Evolutionary conservation across 352 stramenopile genomes (phyloP).

Genomic region (Phytophthora constricta): DNA sequence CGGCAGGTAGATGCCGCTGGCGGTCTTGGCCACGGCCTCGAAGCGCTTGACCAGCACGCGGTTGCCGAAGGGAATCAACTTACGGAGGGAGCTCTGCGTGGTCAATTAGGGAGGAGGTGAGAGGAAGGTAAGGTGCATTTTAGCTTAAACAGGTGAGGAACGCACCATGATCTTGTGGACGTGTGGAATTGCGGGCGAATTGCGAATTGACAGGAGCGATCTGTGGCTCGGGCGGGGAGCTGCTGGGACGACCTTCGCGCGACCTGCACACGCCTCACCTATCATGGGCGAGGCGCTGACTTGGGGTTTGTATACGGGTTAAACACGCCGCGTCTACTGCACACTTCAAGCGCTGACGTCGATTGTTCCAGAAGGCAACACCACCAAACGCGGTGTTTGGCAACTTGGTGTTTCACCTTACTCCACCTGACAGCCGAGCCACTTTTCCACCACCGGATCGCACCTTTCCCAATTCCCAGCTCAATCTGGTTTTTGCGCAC

Average conservation of each 20-base stretch:
- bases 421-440: conserved; percentile 28
- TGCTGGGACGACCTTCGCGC: too few species aligned
- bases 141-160: too few species aligned
- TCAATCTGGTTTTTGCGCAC: conserved; percentile 16
- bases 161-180: conserved; percentile 26
- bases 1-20: conserved; percentile 95
- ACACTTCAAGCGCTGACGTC: conserved; percentile 19
- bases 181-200: conserved; percentile 32
- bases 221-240: too few species aligned
- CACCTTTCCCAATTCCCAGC: conserved; percentile 17
- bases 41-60: conserved; percentile 94
- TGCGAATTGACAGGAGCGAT: conserved; percentile 38
- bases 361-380: conserved; percentile 40
- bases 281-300: conserved; percentile 1
- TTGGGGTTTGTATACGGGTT: not conserved
- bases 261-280: not conserved
- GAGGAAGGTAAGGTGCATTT: conserved; percentile 2
- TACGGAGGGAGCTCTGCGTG: conserved; percentile 69
- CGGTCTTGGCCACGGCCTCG: conserved; percentile 92
- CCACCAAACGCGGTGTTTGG: not conserved
- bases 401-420: conserved; percentile 5
- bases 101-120: too few species aligned
- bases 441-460: conserved; percentile 27
- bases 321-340: not conserved
- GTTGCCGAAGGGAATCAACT: conserved; percentile 95